Percentiles rank a stretch among this genome's conserved stretches.
Conservation (phyloP, 2,329 filamentous ascomycete genomes). For the Fusarium coffeatum region DNA sequence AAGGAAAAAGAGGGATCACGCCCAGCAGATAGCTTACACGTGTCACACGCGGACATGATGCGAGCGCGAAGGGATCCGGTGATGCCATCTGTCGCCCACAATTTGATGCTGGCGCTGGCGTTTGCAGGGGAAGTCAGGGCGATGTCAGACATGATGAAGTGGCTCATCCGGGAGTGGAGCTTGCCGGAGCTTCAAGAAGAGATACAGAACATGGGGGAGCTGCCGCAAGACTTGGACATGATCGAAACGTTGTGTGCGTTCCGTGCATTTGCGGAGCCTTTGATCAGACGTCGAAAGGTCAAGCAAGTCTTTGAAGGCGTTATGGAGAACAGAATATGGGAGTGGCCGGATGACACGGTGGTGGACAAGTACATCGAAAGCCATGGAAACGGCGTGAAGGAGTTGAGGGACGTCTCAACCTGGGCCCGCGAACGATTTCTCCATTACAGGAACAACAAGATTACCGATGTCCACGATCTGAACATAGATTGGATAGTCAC, state of each 20-base stretch:
- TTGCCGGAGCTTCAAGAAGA: conserved; percentile 51
- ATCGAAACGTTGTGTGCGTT: conserved; percentile 59
- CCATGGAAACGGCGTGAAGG: conserved; percentile 41
- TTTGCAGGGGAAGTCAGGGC: conserved; percentile 68
- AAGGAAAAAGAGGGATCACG: conserved; percentile 42
- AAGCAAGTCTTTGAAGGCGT: conserved; percentile 47
- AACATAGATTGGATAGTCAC: conserved; percentile 4
- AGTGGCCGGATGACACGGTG: conserved; percentile 56
- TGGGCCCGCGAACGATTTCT: conserved; percentile 32
- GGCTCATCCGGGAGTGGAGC: conserved; percentile 65
- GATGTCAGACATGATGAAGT: conserved; percentile 67
- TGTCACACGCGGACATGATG: conserved; percentile 51
- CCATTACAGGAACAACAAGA: conserved; percentile 2
- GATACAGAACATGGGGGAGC: conserved; percentile 51
- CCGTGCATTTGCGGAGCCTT: conserved; percentile 59
- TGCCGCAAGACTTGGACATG: conserved; percentile 51
- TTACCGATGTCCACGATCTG: conserved; percentile 12
- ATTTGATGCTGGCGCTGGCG: conserved; percentile 72
- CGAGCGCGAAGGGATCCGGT: conserved; percentile 50
- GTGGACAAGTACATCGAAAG: conserved; percentile 51
- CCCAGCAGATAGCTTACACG: conserved; percentile 31
- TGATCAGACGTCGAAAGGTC: conserved; percentile 51
- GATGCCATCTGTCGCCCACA: conserved; percentile 58
- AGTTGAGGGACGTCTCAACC: conserved; percentile 44
- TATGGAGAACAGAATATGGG: conserved; percentile 43